These are phyloP conservation scores for Gracilaria gracilis DNA, from an alignment of 23 red algal genomes.

Conservation along the genomic window DNA sequence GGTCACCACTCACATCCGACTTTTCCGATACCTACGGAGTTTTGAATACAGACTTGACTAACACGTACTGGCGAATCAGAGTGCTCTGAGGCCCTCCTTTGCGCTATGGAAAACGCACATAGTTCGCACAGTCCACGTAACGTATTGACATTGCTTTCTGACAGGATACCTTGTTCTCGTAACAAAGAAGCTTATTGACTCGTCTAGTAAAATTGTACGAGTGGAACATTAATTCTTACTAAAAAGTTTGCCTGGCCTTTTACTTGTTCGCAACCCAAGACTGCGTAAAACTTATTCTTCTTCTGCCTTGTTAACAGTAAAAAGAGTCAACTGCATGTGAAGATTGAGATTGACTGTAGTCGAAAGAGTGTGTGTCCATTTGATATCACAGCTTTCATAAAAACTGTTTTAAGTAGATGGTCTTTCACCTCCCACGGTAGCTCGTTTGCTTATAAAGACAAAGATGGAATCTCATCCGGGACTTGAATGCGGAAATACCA, in stretches of 20 bases:
- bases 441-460: slow-evolving; percentile 34
- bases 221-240: not conserved
- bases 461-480: slow-evolving; percentile 29
- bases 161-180: too few species aligned
- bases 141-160: not conserved
- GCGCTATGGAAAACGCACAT: not conserved
- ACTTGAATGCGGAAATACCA: slow-evolving; percentile 68
- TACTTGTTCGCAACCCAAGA: not conserved
- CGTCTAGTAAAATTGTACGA: too few species aligned
- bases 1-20: slow-evolving; percentile 22
- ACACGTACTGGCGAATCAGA: slow-evolving; percentile 61
- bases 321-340: too few species aligned
- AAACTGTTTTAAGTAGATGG: too few species aligned
- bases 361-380: too few species aligned
- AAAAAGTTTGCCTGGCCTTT: not conserved
- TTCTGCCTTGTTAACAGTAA: too few species aligned
- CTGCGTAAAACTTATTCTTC: not conserved
- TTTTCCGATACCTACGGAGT: slow-evolving; percentile 26
- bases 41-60: slow-evolving; percentile 36
- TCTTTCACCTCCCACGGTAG: too few species aligned
- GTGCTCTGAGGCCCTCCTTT: slow-evolving; percentile 1
- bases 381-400: too few species aligned
- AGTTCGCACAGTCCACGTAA: too few species aligned
- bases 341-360: too few species aligned
- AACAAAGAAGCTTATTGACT: too few species aligned